A percentile compares a stretch with the other conserved stretches of the same genome.
Conservation (phyloP, 306 rosid species). For the Styphnolobium japonicum region DNA sequence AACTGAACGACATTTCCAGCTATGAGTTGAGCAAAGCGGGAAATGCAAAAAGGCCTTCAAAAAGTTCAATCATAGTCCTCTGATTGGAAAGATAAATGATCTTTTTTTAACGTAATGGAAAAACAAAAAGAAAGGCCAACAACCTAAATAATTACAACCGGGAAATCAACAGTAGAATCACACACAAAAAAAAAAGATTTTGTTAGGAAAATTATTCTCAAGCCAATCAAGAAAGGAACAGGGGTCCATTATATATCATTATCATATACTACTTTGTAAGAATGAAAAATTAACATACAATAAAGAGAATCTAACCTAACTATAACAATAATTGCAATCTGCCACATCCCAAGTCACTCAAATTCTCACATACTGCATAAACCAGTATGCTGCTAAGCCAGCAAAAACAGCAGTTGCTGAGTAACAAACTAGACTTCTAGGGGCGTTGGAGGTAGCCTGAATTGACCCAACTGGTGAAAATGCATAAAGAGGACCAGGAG, state of each 20-base stretch:
- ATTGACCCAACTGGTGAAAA: constrained; percentile 57
- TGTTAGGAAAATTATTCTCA: neutral
- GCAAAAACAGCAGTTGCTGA: constrained; percentile 33
- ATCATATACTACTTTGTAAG: constrained; percentile 28
- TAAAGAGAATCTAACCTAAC: constrained; percentile 14
- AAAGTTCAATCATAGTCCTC: constrained; percentile 28
- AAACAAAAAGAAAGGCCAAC: neutral
- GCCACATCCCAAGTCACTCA: constrained; percentile 31
- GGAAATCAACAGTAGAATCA: constrained; percentile 27
- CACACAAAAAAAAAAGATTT: neutral
- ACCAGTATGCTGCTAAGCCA: constrained; percentile 40
- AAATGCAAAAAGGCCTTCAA: constrained; percentile 23
- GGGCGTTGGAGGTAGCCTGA: constrained; percentile 46
- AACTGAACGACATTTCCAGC: constrained; percentile 5
- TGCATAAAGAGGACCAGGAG: constrained; percentile 58
- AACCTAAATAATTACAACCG: constrained; percentile 17
- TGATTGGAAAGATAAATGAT: constrained; percentile 34
- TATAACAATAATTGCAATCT: constrained; percentile 31
- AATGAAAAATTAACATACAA: constrained; percentile 37
- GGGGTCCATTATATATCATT: constrained; percentile 22
- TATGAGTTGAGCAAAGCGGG: constrained; percentile 19
- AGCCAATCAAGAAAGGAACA: constrained; percentile 22
- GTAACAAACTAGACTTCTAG: constrained; percentile 27
- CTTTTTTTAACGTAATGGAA: neutral
- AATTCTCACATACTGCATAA: constrained; percentile 34